A percentile compares a stretch with the other conserved stretches of the same genome.
These are phyloP conservation scores for Calonectria ilicicola DNA, from an alignment of 2,329 filamentous ascomycete species.

Conservation along the genomic window DNA sequence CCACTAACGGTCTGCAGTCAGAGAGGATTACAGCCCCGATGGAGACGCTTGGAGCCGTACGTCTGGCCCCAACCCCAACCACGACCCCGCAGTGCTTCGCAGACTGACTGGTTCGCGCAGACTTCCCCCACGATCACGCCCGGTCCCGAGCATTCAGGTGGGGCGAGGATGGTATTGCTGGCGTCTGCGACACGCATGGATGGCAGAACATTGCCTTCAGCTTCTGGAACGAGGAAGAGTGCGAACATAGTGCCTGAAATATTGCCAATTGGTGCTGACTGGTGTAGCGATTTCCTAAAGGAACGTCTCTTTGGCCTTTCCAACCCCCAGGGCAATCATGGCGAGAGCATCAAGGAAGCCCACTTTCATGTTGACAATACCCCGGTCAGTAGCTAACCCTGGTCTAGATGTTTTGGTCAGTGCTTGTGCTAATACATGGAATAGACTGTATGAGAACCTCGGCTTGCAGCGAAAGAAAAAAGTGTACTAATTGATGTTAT, in stretches of 20 bases:
- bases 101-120: constrained; percentile 57
- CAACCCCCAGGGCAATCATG: constrained; percentile 97
- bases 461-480: background rate
- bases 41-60: constrained; percentile 96
- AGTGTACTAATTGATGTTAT: constrained; percentile 32
- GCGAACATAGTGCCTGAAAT: constrained; percentile 23
- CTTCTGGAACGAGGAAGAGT: constrained; percentile 99
- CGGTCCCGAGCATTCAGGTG: constrained; percentile 90
- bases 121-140: constrained; percentile 94
- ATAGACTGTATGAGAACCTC: constrained; percentile 57
- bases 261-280: constrained; percentile 52
- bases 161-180: constrained; percentile 97
- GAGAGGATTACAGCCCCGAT: constrained; percentile 90
- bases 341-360: constrained; percentile 95
- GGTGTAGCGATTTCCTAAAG: constrained; percentile 84
- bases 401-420: background rate
- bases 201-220: constrained; percentile 93
- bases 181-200: constrained; percentile 91
- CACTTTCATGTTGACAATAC: constrained; percentile 98
- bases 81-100: constrained; percentile 3
- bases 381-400: constrained; percentile 62
- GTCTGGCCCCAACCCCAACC: constrained; percentile 50
- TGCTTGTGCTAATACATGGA: constrained; percentile 36
- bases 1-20: constrained; percentile 61
- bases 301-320: constrained; percentile 95